These are phyloP conservation scores for Clathrospora elynae DNA, from an alignment of 2,329 filamentous ascomycete genomes.

Conservation along the genomic window DNA sequence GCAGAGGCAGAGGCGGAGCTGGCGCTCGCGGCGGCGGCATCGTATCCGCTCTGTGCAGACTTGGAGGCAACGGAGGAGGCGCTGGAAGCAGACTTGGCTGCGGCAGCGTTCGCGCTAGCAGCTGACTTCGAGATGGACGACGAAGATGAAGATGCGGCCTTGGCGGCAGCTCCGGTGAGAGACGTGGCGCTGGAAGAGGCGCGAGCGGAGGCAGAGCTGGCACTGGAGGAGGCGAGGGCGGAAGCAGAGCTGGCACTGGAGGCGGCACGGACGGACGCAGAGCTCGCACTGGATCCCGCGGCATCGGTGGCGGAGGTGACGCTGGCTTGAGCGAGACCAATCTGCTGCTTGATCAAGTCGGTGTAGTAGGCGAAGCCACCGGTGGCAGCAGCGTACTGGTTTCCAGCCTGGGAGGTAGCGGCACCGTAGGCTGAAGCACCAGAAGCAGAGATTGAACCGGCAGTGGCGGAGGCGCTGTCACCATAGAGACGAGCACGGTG, in stretches of 20 bases:
- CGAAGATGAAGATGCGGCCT: conserved; percentile 43
- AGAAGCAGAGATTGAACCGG: conserved; percentile 43
- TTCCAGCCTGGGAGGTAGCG: conserved; percentile 17
- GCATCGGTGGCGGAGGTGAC: conserved; percentile 74
- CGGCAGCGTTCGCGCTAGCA: conserved; percentile 39
- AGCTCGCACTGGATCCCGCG: conserved; percentile 32
- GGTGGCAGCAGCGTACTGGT: conserved; percentile 59
- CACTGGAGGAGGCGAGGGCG: conserved; percentile 15
- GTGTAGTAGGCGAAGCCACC: conserved; percentile 44
- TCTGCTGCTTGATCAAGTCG: conserved; percentile 53
- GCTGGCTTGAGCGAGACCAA: conserved; percentile 54
- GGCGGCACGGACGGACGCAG: conserved; percentile 39
- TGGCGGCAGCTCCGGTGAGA: conserved; percentile 27
- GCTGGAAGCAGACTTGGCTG: conserved; percentile 41
- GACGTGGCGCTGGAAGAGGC: conserved; percentile 36
- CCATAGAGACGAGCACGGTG: conserved; percentile 74
- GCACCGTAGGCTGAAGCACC: conserved; percentile 65
- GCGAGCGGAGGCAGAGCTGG: conserved; percentile 31
- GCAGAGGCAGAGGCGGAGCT: conserved; percentile 43
- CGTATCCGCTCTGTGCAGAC: conserved; percentile 40
- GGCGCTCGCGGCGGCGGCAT: conserved; percentile 41
- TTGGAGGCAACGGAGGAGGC: conserved; percentile 43
- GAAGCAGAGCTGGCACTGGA: conserved; percentile 30
- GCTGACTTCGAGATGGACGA: conserved; percentile 41
- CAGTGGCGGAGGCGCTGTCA: conserved; percentile 59